Base-by-base conservation (phyloP, 1,139 yeast species). In the Diutina pseudorugosa region DNA sequence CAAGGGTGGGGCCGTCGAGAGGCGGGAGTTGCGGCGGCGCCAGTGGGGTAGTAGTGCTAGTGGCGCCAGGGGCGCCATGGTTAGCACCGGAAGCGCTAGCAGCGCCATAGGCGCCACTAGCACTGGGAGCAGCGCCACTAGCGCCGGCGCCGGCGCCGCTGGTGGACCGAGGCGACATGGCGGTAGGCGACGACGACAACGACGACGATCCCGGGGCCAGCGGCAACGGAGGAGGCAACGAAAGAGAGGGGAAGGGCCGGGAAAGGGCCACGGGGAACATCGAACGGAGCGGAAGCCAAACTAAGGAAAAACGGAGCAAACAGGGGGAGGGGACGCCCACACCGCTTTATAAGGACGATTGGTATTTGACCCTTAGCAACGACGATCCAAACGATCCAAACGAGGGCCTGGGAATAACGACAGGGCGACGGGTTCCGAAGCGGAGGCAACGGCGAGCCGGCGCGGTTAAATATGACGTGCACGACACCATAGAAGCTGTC, bases 201-300 rank as follows among this genome's bases (percentile, higher is more conserved):
- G n/a, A n/a, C n/a, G n/a, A n/a, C n/a, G n/a, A n/a, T 42, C 4
- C 14, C 27, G 47, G 27, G 5, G 19, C 27, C 33, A 43, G 19
- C 16, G 47, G 18, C 36, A 12, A 30, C 12, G 47, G 47, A 14
- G 8, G 18, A 41, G 11, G 14, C n/a, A 3, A 9, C n/a, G 19
- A 12, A 7, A 20, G 47, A 9, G 5, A 25, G 7, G 47, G 47
- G 30, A 43, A 25, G 4, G 47, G 19, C 16, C 47, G 47, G 33
- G 47, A 25, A 23, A 43, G 19, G 11, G 47, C 47, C 47, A 43
- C 47, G n/a, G 47, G 47, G 47, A 43, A 43, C 47, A 43, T 43
- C 25, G 33, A 43, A 18, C 9, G 12, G 4, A 23, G n/a, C 27
- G 30, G 25, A 23, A 23, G 6, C 7, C 25, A 7, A 23, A 23